Conservation (phyloP, 257 asterid genomes). For the Marsdenia floribunda region DNA sequence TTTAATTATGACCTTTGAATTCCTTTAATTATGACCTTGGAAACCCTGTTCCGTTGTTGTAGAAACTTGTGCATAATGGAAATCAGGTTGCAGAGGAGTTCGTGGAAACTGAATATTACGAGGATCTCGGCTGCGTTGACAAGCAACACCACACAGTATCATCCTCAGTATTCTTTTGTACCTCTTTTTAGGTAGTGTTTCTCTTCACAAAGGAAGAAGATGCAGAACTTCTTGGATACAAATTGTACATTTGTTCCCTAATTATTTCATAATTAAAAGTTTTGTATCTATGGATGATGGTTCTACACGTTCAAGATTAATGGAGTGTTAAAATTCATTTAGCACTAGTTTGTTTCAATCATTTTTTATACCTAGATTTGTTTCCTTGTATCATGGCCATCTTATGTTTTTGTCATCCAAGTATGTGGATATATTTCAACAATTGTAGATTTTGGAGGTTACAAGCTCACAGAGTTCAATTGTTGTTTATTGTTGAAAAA, state of each 20-base stretch:
- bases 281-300: not conserved
- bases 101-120: slow-evolving; percentile 79
- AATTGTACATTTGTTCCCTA: too few relatives aligned
- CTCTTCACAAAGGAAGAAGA: not conserved
- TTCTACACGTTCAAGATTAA: too few relatives aligned
- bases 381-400: not conserved
- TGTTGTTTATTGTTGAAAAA: not conserved
- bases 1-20: too few relatives aligned
- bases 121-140: slow-evolving; percentile 64
- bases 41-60: slow-evolving; percentile 9
- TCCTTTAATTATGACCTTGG: too few relatives aligned
- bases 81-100: slow-evolving; percentile 55
- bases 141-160: slow-evolving; percentile 89
- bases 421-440: not conserved
- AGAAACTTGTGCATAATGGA: slow-evolving; percentile 60
- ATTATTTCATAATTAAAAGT: not conserved
- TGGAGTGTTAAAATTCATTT: not conserved
- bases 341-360: not conserved
- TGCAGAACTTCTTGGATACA: not conserved
- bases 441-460: not conserved
- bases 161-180: not conserved
- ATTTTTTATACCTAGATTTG: not conserved
- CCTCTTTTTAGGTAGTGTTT: not conserved
- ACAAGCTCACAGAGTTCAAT: not conserved
- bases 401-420: not conserved